Evolutionary conservation across 139 green algal species (phyloP), one percentile per base, ranked within the genome.

Genomic region (Micractinium conductrix): DNA sequence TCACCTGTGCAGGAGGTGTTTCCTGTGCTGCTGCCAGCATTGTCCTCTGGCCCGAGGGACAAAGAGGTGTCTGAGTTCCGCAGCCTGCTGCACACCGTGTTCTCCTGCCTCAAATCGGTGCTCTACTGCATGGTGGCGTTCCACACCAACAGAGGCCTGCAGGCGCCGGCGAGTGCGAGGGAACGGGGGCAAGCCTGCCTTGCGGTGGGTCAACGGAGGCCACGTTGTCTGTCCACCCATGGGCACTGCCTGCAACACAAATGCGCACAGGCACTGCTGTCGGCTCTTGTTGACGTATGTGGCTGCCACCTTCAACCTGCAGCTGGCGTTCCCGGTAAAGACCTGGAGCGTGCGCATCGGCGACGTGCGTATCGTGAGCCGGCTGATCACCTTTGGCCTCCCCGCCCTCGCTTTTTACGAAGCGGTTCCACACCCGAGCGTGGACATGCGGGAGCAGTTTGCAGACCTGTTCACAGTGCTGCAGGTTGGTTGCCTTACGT

Each of bases 401-500:
- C 78, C 48, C 16, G 71, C 44, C 30, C 75, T 78, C 40, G 48
- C 74, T 0, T 79, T 79, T n/a, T 85, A 80, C 45, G 38, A 78
- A 30, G 62, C 55, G 1, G 17, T 62, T n/a, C 48, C 58, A 5
- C 78, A 62, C 43, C 30, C 68, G 26, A 74, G 71, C 63, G 86
- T 86, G 71, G 88, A 96, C 50, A 89, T 94, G 50, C 92, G 93
- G 43, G 91, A 96, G 79, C 89, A 93, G 76, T 97, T 96, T 83
- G 93, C 93, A 21, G 92, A 95, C 55, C 91, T 97, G 33, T 97
- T 98, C 84, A 92, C 85, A 4, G 91, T 96, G 9, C 88, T 99
- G 38, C 76, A 87, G 68, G 88, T 91, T 0, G 44, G 70, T n/a
- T 30, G 37, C 26, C 10, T 78, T 60, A 33, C 70, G 4, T 60